A percentile compares a stretch with the other conserved stretches of the same genome.
These are phyloP conservation scores for Angomonas ambiguus DNA, from an alignment of 208 protist genomes.

Conservation along the genomic window DNA sequence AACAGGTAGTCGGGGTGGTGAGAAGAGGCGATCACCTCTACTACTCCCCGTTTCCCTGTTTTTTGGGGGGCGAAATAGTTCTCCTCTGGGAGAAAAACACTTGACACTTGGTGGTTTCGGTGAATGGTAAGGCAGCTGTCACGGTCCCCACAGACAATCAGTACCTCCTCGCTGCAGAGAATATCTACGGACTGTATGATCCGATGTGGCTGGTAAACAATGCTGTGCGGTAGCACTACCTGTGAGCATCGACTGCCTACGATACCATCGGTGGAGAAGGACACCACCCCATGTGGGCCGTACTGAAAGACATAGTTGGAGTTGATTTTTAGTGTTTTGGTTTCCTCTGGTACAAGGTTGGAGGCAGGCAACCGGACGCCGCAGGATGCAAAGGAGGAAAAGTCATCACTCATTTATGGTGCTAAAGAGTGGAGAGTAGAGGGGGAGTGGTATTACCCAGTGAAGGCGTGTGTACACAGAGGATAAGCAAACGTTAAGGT, in stretches of 20 bases:
- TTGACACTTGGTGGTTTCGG: not conserved
- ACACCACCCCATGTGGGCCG: not conserved
- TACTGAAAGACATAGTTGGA: not conserved
- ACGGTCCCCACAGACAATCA: not conserved
- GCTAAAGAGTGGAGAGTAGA: too few relatives aligned
- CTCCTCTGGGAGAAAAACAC: not conserved
- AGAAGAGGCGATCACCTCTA: not conserved
- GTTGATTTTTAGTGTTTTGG: not conserved
- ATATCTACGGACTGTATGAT: not conserved
- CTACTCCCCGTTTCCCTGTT: not conserved
- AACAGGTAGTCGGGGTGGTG: not conserved
- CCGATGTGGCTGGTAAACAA: slow-evolving; percentile 1
- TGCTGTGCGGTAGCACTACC: not conserved
- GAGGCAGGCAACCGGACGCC: not conserved
- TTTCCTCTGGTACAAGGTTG: not conserved
- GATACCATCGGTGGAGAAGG: not conserved
- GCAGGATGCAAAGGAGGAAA: not conserved
- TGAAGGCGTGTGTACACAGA: not conserved
- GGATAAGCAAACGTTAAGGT: too few relatives aligned
- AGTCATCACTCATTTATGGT: not conserved
- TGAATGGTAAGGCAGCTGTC: not conserved
- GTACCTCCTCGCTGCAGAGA: not conserved
- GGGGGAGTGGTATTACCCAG: too few relatives aligned
- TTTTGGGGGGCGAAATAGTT: not conserved
- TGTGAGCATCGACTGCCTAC: not conserved